These are phyloP conservation scores for Sporisorium iseilematis-ciliati DNA, from an alignment of 1,284 basidiomycete genomes.

Conservation along the genomic window DNA sequence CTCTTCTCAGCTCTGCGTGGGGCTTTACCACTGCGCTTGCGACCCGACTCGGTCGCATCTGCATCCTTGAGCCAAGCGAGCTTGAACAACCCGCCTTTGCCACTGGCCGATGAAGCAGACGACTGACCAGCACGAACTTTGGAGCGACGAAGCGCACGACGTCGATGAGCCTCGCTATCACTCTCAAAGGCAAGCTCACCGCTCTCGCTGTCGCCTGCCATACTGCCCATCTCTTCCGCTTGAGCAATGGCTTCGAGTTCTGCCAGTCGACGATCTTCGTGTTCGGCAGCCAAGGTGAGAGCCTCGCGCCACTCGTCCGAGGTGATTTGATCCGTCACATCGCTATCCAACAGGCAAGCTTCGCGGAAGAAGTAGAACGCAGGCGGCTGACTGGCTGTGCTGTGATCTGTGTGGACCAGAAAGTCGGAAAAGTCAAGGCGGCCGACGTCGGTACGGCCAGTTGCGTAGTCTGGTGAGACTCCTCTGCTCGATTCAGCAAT, in stretches of 20 bases:
- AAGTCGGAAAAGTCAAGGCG: constrained; percentile 35
- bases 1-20: constrained; percentile 18
- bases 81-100: constrained; percentile 24
- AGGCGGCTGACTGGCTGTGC: constrained; percentile 24
- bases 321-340: constrained; percentile 27
- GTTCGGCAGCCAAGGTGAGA: constrained; percentile 25
- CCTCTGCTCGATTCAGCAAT: constrained; percentile 23
- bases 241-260: constrained; percentile 38
- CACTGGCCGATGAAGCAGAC: constrained; percentile 10
- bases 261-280: constrained; percentile 22
- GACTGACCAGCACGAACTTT: constrained; percentile 6
- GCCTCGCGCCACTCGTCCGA: constrained; percentile 45
- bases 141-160: constrained; percentile 20
- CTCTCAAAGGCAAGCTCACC: constrained; percentile 51
- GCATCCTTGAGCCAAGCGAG: constrained; percentile 20
- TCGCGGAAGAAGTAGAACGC: constrained; percentile 48
- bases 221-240: constrained; percentile 51
- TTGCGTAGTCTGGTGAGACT: constrained; percentile 25
- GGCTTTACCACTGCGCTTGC: constrained; percentile 27
- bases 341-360: constrained; percentile 37
- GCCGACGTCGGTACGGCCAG: not conserved
- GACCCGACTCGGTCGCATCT: constrained; percentile 9
- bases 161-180: constrained; percentile 38
- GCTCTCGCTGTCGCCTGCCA: constrained; percentile 44
- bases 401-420: constrained; percentile 26